Conservation (phyloP, 2,329 filamentous ascomycete species). For the Fusarium ambrosium region DNA sequence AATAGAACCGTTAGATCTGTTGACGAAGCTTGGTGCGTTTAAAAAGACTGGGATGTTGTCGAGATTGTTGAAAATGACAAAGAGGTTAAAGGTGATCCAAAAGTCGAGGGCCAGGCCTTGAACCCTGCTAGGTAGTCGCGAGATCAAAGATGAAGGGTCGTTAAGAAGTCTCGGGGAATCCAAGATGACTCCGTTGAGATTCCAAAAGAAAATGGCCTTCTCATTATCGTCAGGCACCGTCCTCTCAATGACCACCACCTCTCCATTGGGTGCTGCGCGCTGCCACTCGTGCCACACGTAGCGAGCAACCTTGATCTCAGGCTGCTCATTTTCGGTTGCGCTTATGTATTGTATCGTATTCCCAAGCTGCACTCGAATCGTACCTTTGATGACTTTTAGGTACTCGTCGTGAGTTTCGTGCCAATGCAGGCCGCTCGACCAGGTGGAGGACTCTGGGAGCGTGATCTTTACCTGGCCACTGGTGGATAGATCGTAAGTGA, state of each 20-base stretch:
- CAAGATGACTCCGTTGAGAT: slow-evolving; percentile 60
- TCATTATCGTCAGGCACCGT: slow-evolving; percentile 60
- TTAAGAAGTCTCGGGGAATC: slow-evolving; percentile 27
- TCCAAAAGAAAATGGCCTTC: slow-evolving; percentile 65
- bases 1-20: fast-evolving
- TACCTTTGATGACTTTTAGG: slow-evolving; percentile 57
- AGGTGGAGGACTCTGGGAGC: slow-evolving; percentile 58
- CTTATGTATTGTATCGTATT: slow-evolving; percentile 29
- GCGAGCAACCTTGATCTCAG: slow-evolving; percentile 52
- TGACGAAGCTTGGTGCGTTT: neutral
- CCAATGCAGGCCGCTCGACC: slow-evolving; percentile 65
- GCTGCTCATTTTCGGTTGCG: slow-evolving; percentile 34
- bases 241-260: slow-evolving; percentile 60
- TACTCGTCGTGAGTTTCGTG: slow-evolving; percentile 62
- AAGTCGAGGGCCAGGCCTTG: slow-evolving; percentile 38
- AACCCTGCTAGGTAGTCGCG: slow-evolving; percentile 19
- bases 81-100: slow-evolving; percentile 50
- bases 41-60: slow-evolving; percentile 51
- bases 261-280: slow-evolving; percentile 51
- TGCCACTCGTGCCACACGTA: slow-evolving; percentile 61
- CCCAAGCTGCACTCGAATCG: slow-evolving; percentile 47
- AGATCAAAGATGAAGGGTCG: neutral
- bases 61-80: slow-evolving; percentile 45
- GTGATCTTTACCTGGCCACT: slow-evolving; percentile 57
- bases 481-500: slow-evolving; percentile 53